These are phyloP conservation scores for Colletotrichum musae DNA, from an alignment of 2,329 filamentous ascomycete genomes.

Conservation along the genomic window DNA sequence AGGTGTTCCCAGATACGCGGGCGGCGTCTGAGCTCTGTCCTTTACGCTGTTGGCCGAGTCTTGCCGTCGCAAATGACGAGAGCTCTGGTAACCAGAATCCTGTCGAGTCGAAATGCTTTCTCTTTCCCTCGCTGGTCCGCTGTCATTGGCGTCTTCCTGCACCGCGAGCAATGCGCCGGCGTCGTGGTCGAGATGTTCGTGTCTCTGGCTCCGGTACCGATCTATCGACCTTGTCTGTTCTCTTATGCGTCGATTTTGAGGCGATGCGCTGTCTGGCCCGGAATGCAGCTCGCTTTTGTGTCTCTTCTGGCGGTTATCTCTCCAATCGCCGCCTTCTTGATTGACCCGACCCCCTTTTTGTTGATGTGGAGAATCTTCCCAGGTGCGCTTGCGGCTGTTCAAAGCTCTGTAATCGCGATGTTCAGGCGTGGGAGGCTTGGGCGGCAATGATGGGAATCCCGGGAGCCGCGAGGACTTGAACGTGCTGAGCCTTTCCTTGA, in stretches of 20 bases:
- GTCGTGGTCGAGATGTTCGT: conserved; percentile 17
- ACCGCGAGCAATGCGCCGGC: not conserved
- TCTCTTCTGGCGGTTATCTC: conserved; percentile 26
- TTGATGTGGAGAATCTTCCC: conserved; percentile 31
- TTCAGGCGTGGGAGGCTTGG: conserved; percentile 32
- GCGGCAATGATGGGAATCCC: conserved; percentile 34
- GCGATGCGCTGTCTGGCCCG: conserved; percentile 16
- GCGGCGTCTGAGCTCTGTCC: conserved; percentile 3
- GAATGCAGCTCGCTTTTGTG: conserved; percentile 21
- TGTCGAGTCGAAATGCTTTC: conserved; percentile 5
- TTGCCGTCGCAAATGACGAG: conserved; percentile 15
- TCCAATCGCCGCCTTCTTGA: conserved; percentile 13
- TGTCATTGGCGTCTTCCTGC: conserved; percentile 6
- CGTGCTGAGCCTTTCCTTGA: conserved; percentile 18
- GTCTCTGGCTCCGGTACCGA: conserved; percentile 24
- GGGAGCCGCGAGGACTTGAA: conserved; percentile 37
- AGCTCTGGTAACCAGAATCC: conserved; percentile 20
- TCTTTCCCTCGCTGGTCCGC: conserved; percentile 2
- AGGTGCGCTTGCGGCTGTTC: conserved; percentile 32
- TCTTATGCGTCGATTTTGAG: conserved; percentile 5
- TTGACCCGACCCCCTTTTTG: not conserved
- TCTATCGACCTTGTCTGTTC: conserved; percentile 25
- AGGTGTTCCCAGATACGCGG: conserved; percentile 15
- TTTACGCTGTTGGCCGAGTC: conserved; percentile 9
- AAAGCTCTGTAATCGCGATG: conserved; percentile 20